Percentiles rank a stretch among this genome's conserved stretches.
Evolutionary conservation across 768 basidiomycete genomes (phyloP).

Genomic region (Leccinum disarticulatum): DNA sequence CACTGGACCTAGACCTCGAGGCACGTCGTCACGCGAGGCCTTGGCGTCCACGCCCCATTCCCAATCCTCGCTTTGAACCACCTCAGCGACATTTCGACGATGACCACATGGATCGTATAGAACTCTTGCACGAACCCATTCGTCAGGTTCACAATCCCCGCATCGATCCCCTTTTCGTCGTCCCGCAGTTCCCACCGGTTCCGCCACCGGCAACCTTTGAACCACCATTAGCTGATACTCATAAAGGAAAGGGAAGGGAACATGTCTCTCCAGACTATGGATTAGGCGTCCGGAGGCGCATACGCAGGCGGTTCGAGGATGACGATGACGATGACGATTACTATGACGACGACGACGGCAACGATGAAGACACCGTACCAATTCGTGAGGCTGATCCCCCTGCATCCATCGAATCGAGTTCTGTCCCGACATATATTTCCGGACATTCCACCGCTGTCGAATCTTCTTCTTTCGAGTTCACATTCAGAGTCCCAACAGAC

Average conservation of each 20-base stretch:
- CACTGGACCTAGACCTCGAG: slow-evolving; percentile 22
- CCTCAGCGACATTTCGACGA: slow-evolving; percentile 19
- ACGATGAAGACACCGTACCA: slow-evolving; percentile 6
- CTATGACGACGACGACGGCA: not conserved
- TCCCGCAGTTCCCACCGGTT: slow-evolving; percentile 8
- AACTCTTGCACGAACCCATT: slow-evolving; percentile 14
- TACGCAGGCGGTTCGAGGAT: slow-evolving; percentile 14
- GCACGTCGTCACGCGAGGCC: slow-evolving; percentile 25
- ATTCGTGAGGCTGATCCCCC: slow-evolving; percentile 11
- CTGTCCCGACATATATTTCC: slow-evolving; percentile 1
- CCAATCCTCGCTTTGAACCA: slow-evolving; percentile 23
- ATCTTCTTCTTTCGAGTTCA: slow-evolving; percentile 24
- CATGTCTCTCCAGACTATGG: slow-evolving; percentile 2
- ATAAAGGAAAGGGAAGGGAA: slow-evolving; percentile 31
- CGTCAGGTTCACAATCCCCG: slow-evolving; percentile 17
- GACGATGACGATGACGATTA: too few species aligned
- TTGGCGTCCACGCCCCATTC: slow-evolving; percentile 27
- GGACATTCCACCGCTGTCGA: slow-evolving; percentile 16
- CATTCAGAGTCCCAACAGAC: slow-evolving; percentile 15
- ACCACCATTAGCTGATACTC: not conserved
- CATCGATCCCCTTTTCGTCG: slow-evolving; percentile 11
- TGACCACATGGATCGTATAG: slow-evolving; percentile 13
- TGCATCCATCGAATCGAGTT: not conserved
- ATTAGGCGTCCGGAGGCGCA: slow-evolving; percentile 18
- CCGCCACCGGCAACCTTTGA: slow-evolving; percentile 2